These are phyloP conservation scores for Phytophthora tubulina DNA, from an alignment of 352 stramenopile genomes.

Conservation along the genomic window DNA sequence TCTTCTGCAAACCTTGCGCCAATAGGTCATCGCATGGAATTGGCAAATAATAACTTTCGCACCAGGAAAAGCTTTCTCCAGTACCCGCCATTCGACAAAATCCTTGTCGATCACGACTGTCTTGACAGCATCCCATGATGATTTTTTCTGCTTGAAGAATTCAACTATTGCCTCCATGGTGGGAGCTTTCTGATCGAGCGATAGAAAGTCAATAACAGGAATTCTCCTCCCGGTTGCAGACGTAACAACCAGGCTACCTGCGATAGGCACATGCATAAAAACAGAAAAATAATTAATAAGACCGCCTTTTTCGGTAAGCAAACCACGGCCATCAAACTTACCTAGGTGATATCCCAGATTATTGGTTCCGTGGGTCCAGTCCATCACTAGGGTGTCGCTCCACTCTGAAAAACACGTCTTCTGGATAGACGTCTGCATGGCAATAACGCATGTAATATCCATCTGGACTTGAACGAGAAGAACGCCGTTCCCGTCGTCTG, in stretches of 20 bases:
- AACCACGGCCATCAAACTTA: not conserved
- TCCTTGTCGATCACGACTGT: conserved; percentile 30
- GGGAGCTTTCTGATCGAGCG: conserved; percentile 23
- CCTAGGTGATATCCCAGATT: conserved; percentile 9
- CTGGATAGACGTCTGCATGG: too few relatives aligned
- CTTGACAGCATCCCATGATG: conserved; percentile 1
- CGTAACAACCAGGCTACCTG: conserved; percentile 33
- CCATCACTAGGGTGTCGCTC: not conserved
- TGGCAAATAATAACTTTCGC: conserved; percentile 17
- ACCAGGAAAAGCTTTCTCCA: conserved; percentile 4
- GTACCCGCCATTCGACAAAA: conserved; percentile 22
- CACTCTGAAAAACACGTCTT: not conserved
- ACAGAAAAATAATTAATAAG: not conserved
- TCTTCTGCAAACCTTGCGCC: conserved; percentile 10
- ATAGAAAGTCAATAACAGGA: conserved; percentile 35
- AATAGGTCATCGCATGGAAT: conserved; percentile 16
- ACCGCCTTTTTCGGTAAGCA: not conserved
- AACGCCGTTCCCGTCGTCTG: too few relatives aligned
- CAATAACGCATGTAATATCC: too few relatives aligned
- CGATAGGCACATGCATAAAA: too few relatives aligned
- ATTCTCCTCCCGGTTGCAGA: conserved; percentile 26
- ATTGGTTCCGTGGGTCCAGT: not conserved
- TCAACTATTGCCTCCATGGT: conserved; percentile 24
- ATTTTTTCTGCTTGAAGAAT: conserved; percentile 32
- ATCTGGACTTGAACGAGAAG: too few relatives aligned